phyloP scores from a whole-genome alignment of 108 stramenopile species.

The Cyclotella cryptica region DNA sequence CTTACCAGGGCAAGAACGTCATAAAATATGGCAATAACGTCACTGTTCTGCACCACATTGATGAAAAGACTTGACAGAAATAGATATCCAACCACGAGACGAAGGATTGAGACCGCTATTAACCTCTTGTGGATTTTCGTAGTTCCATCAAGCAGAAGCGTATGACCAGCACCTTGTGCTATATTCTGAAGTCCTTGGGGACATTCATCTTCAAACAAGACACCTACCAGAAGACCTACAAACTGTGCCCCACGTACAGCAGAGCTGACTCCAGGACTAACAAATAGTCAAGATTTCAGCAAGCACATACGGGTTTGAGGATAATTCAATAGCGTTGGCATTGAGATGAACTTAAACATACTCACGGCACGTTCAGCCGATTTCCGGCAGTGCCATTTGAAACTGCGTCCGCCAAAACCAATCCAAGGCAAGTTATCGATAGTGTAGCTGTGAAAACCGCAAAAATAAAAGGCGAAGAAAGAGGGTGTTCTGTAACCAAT shows the following conservation, averaged over 20 bases:
- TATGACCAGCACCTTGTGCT: constrained; percentile 15
- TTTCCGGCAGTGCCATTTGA: constrained; percentile 8
- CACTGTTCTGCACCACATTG: constrained; percentile 25
- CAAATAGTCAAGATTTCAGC: neutral
- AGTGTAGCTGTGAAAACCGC: constrained; percentile 14
- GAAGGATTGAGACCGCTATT: constrained; percentile 21
- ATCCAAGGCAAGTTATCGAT: constrained; percentile 18
- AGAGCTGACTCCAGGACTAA: constrained; percentile 11
- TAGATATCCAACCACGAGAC: constrained; percentile 33
- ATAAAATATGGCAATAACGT: constrained; percentile 38
- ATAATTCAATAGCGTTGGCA: neutral
- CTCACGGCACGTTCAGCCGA: constrained; percentile 15
- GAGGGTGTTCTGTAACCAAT: constrained; percentile 31
- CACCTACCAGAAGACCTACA: constrained; percentile 20
- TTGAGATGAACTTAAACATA: neutral
- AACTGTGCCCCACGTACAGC: constrained; percentile 27
- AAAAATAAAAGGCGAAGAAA: constrained; percentile 25
- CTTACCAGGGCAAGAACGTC: constrained; percentile 29
- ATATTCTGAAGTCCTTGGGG: constrained; percentile 25
- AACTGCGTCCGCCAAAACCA: constrained; percentile 18
- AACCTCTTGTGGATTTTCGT: constrained; percentile 24
- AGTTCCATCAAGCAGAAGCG: constrained; percentile 17
- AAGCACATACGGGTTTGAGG: neutral
- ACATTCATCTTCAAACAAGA: constrained; percentile 27
- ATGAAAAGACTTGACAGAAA: constrained; percentile 39